Percentiles rank a stretch among this genome's conserved stretches.
Evolutionary conservation across 805 yeast species (phyloP).

Genomic region (Kodamaea restingae): DNA sequence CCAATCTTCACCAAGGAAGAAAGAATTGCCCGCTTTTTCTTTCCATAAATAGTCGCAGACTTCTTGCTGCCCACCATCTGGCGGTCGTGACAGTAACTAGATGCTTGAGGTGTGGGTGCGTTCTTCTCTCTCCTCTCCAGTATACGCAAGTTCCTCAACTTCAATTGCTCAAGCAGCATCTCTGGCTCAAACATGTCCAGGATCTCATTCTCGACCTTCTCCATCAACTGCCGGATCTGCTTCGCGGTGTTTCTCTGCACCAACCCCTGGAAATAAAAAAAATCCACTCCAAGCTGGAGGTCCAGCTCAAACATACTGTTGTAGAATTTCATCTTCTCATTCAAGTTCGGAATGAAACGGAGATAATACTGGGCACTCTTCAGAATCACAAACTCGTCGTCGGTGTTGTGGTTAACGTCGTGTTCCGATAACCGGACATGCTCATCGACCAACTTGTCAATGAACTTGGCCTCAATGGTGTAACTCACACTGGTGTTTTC

Average conservation of each 20-base stretch:
- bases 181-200: slow-evolving; percentile 28
- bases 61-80: slow-evolving; percentile 27
- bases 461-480: slow-evolving; percentile 51
- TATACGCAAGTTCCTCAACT: slow-evolving; percentile 27
- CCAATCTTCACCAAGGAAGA: slow-evolving; percentile 34
- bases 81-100: slow-evolving; percentile 12
- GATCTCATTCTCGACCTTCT: slow-evolving; percentile 35
- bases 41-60: slow-evolving; percentile 25
- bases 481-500: slow-evolving; percentile 48
- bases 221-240: slow-evolving; percentile 23
- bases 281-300: slow-evolving; percentile 36
- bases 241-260: slow-evolving; percentile 32
- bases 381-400: slow-evolving; percentile 34
- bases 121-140: not conserved
- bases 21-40: slow-evolving; percentile 35
- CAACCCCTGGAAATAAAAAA: slow-evolving; percentile 26
- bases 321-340: slow-evolving; percentile 23
- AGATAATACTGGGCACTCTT: slow-evolving; percentile 33
- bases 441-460: slow-evolving; percentile 38
- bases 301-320: slow-evolving; percentile 24
- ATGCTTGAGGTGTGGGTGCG: not conserved
- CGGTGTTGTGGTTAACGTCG: slow-evolving; percentile 34
- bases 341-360: slow-evolving; percentile 37
- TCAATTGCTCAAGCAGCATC: slow-evolving; percentile 25
- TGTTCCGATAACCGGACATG: slow-evolving; percentile 20